A percentile compares a stretch with the other conserved stretches of the same genome.
Evolutionary conservation across 2,329 filamentous ascomycete genomes (phyloP).

Genomic region (Aspergillus sp.): DNA sequence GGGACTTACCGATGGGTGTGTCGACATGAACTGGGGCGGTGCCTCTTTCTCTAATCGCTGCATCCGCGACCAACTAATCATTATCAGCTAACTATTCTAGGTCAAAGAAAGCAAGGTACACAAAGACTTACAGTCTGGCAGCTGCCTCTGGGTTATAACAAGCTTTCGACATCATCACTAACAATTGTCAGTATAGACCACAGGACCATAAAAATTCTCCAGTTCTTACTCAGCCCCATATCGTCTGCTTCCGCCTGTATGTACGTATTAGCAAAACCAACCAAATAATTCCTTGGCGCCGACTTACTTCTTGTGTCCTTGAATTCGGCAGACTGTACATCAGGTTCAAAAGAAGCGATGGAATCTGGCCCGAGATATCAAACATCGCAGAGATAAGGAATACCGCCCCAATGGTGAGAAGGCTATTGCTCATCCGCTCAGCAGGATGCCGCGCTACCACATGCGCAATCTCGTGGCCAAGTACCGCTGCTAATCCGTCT

Average conservation of each 20-base stretch:
- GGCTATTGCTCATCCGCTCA: conserved; percentile 47
- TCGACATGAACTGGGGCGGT: conserved; percentile 53
- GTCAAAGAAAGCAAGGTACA: neutral
- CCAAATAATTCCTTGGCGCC: neutral
- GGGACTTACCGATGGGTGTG: conserved; percentile 48
- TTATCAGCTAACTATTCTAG: neutral
- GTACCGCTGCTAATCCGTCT: conserved; percentile 53
- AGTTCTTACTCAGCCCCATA: conserved; percentile 46
- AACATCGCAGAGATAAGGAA: conserved; percentile 27
- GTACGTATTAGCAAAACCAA: conserved; percentile 4
- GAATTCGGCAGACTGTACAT: conserved; percentile 50
- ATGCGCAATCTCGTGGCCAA: conserved; percentile 60
- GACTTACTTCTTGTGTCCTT: conserved; percentile 49
- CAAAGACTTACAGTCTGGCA: conserved; percentile 38
- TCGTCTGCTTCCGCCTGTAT: conserved; percentile 51
- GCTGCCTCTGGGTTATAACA: conserved; percentile 55
- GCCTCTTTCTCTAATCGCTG: conserved; percentile 39
- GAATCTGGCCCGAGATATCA: conserved; percentile 33
- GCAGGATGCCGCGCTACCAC: conserved; percentile 52
- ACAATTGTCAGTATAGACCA: conserved; percentile 10
- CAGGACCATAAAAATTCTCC: neutral
- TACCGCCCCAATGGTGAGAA: conserved; percentile 25
- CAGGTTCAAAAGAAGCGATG: conserved; percentile 41
- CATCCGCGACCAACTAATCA: conserved; percentile 45
- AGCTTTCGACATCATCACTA: conserved; percentile 56